phyloP scores from a whole-genome alignment of 2,329 filamentous ascomycete genomes.

The Fusarium sambucinum region DNA sequence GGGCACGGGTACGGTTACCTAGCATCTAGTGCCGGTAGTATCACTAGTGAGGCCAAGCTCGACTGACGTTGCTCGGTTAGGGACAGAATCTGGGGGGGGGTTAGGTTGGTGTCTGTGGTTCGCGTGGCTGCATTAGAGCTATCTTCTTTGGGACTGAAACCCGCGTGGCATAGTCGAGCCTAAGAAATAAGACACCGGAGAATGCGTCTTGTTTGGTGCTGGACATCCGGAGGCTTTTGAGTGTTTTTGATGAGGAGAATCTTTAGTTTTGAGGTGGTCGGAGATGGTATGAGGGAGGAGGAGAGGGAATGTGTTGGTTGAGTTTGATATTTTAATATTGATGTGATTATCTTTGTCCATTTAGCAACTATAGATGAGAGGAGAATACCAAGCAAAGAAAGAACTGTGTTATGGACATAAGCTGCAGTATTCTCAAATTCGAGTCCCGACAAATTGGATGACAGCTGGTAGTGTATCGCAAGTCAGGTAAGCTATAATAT shows the following conservation, averaged over 20 bases:
- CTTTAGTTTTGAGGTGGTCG: background rate
- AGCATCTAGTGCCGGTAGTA: background rate
- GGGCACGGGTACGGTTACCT: background rate
- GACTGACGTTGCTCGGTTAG: slow-evolving; percentile 3
- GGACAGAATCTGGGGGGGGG: background rate
- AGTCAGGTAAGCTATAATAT: background rate
- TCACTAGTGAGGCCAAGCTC: slow-evolving; percentile 1
- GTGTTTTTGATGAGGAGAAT: background rate
- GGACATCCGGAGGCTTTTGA: slow-evolving; percentile 18
- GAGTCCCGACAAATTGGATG: slow-evolving; percentile 20
- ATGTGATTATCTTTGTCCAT: slow-evolving; percentile 15
- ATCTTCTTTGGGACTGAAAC: slow-evolving; percentile 27
- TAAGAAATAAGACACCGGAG: slow-evolving; percentile 13
- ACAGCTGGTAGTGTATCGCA: slow-evolving; percentile 1
- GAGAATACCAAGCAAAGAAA: background rate
- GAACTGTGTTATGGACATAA: background rate
- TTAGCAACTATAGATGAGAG: background rate
- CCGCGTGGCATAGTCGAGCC: slow-evolving; percentile 36
- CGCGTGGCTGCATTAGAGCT: slow-evolving; percentile 32
- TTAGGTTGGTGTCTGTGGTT: slow-evolving; percentile 23
- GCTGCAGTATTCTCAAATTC: background rate
- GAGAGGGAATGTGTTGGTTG: background rate
- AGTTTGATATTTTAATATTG: slow-evolving; percentile 12
- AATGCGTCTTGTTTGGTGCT: slow-evolving; percentile 28
- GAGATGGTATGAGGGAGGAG: slow-evolving; percentile 19